Evolutionary conservation across 129 eudicot genomes (phyloP), one percentile per base, ranked within the genome.

Genomic region (Sambucus nigra): DNA sequence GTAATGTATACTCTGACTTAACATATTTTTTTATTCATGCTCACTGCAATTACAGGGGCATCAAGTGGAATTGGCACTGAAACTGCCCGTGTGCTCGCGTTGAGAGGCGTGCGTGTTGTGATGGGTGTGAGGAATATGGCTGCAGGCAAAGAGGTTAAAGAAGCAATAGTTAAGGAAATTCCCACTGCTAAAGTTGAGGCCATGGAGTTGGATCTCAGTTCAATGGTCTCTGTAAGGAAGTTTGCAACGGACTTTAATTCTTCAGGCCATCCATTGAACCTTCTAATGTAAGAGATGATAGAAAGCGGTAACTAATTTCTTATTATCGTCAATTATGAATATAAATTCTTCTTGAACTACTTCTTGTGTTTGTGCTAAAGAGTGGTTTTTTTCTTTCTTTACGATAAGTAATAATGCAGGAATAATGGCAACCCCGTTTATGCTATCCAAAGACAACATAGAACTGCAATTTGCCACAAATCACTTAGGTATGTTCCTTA

Each of bases 401-500:
- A 22, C 61, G 49, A 23, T 21, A 59, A 91, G 98, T 62, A 91
- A 91, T 69, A 91, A 91, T 72, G 99, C 99, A 76, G 99, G 99
- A 41, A 63, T 91, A 16, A 81, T 81, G 95, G 82, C 83, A 57
- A 75, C 89, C 23, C 94, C 89, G 1, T 91, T 69, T 61, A 47
- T 42, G 84, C 99, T 85, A 32, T 85, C 99, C 39, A 69, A 72
- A 58, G 95, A 91, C 81, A 80, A 80, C 15, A 65, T 91, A 45
- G 99, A 91, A 73, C 76, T 85, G 28, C 95, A 85, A 62, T 91
- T 91, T 58, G 98, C 95, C 14, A 91, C 95, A 51, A 91, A 91
- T 61, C 88, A 91, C 74, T 47, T 91, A 56, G 98, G 98, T 91
- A 79, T 53, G 42, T 47, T 63, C 47, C 19, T 17, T 47, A 27